phyloP scores from a whole-genome alignment of 2,329 filamentous ascomycete species.

The Talaromyces sp. region DNA sequence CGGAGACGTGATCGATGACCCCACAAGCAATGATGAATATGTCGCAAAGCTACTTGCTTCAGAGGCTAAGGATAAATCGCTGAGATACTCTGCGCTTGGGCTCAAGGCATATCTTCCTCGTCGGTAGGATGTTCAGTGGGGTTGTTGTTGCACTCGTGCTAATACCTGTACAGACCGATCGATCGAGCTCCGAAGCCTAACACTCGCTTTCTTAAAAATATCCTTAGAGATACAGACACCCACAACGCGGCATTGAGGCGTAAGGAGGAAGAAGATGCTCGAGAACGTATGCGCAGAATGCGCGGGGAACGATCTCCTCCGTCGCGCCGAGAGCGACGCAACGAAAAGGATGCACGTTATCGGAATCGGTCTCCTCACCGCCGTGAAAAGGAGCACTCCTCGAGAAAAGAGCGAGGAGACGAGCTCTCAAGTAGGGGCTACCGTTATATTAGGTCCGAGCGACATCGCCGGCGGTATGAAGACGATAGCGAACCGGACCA shows the following conservation, averaged over 20 bases:
- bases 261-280: conserved; percentile 77
- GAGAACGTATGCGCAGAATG: conserved; percentile 63
- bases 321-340: conserved; percentile 24
- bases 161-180: conserved; percentile 50
- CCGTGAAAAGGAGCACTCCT: conserved; percentile 24
- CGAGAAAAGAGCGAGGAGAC: conserved; percentile 29
- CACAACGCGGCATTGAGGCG: conserved; percentile 86
- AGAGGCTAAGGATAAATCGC: conserved; percentile 70
- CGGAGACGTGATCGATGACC: conserved; percentile 42
- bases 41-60: conserved; percentile 74
- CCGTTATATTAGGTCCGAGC: conserved; percentile 22
- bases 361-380: conserved; percentile 8
- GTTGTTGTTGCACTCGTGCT: not conserved
- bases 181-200: conserved; percentile 79
- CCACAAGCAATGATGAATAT: conserved; percentile 50
- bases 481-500: conserved; percentile 15
- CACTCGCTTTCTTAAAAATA: conserved; percentile 79
- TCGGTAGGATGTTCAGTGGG: conserved; percentile 43
- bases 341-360: conserved; percentile 24
- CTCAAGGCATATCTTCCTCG: conserved; percentile 62
- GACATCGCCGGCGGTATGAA: conserved; percentile 19
- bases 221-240: conserved; percentile 80
- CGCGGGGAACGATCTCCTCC: conserved; percentile 35
- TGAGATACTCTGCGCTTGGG: conserved; percentile 71
- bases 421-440: conserved; percentile 20